Base-by-base conservation (phyloP, 352 stramenopile genomes). In the Halophytophthora polymorphica region DNA sequence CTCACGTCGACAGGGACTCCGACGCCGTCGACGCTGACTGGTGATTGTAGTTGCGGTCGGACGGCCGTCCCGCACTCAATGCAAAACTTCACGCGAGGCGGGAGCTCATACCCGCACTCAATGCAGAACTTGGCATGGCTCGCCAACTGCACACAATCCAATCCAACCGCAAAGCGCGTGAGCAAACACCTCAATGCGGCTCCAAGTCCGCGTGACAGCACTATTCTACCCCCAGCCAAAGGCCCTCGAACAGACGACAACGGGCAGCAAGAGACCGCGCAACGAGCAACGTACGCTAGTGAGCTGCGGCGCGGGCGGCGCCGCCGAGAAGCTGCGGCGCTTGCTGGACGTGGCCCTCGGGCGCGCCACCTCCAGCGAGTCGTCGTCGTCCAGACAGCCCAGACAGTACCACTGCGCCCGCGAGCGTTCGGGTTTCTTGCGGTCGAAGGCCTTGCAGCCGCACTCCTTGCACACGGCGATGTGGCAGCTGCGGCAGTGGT, bases 391-490 rank as follows among this genome's bases (percentile, higher is more conserved):
- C 15, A 94, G 66, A 38, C 83, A 94, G 29, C 47, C 45, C 35
- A 73, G 63, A 25, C 83, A 94, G 66, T 90, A 88, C 83, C 83
- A 94, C 52, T 94, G 83, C 49, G 82, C 68, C 37, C 77, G 72
- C 43, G 48, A 45, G 12, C 78, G 67, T 36, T 86, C 80, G 8
- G 61, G 47, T n/a, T 72, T 73, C 36, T 71, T 72, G 23, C 71
- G 58, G 65, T 91, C 79, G 19, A 94, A 52, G 22, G 81, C 83
- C 58, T 94, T 94, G 53, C 69, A 61, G 0, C 81, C 82, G 49
- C 83, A 94, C 42, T 92, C 81, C 56, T 92, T 94, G 52, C 83
- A 94, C 3, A 94, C 66, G 4, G 83, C 81, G 52, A 92, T 76
- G 66, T 91, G 80, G 59, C 84, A 94, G 31, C 69, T 74, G 49